Conservation (phyloP, 768 basidiomycete genomes). For the Suillus cothurnatus region DNA sequence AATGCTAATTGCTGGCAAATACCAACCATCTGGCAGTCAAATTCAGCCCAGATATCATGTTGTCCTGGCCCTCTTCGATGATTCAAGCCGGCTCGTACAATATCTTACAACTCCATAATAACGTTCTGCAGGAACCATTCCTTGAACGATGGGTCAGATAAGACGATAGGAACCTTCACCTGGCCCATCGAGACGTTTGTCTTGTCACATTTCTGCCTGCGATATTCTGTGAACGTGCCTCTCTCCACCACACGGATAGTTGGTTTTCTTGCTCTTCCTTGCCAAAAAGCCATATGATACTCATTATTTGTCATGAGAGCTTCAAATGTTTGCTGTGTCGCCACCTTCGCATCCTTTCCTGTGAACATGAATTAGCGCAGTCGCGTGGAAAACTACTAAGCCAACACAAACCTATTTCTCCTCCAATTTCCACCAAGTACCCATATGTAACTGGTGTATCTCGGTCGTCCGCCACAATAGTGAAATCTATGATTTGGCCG, state of each 20-base stretch:
- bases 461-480: slow-evolving; percentile 8
- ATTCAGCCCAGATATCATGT: neutral
- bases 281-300: neutral
- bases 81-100: neutral
- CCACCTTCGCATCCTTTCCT: neutral
- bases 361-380: neutral
- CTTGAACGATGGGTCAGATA: slow-evolving; percentile 2
- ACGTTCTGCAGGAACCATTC: slow-evolving; percentile 15
- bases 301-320: neutral
- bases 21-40: neutral
- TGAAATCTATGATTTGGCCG: slow-evolving; percentile 10
- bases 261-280: neutral
- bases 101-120: slow-evolving; percentile 6
- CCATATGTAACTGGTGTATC: neutral
- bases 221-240: slow-evolving; percentile 13
- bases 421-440: slow-evolving; percentile 11
- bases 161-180: slow-evolving; percentile 12
- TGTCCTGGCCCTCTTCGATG: neutral
- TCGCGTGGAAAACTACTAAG: neutral
- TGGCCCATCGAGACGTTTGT: slow-evolving; percentile 1
- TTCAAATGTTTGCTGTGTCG: neutral
- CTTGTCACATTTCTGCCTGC: slow-evolving; percentile 7
- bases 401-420: neutral
- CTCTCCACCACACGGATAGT: slow-evolving; percentile 13
- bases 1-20: neutral